Percentiles rank a stretch among this genome's conserved stretches.
phyloP scores from a whole-genome alignment of 257 asterid genomes.

The Paraleonurus japonicus region DNA sequence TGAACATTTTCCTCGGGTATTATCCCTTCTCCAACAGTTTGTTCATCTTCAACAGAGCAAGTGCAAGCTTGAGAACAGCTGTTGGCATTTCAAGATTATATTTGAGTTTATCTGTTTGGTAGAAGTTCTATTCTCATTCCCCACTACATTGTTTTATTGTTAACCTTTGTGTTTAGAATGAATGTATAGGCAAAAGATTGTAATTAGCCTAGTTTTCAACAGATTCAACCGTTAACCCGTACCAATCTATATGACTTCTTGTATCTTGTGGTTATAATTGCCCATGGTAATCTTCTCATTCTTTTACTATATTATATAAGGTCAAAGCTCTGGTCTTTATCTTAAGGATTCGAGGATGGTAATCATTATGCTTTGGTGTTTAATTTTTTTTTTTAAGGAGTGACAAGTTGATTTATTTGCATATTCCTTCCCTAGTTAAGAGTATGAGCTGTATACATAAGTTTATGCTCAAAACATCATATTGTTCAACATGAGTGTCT shows the following conservation, averaged over 20 bases:
- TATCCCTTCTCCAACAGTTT: background rate
- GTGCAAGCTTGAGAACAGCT: background rate
- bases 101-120: background rate
- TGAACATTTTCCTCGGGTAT: background rate
- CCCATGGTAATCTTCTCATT: background rate
- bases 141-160: background rate
- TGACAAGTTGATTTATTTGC: background rate
- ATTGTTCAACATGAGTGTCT: background rate
- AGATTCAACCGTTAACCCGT: background rate
- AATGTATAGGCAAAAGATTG: background rate
- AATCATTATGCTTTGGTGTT: background rate
- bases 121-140: constrained; percentile 14
- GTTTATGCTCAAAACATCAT: background rate
- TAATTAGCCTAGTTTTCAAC: background rate
- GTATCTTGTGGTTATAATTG: background rate
- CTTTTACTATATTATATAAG: background rate
- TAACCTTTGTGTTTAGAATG: background rate
- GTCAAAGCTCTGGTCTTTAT: background rate
- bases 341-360: constrained; percentile 5
- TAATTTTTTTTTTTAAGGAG: background rate
- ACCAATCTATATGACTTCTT: background rate
- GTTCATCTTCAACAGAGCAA: background rate
- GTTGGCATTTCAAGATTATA: background rate
- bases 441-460: background rate
- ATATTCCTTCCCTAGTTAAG: background rate